A percentile compares a stretch with the other conserved stretches of the same genome.
Evolutionary conservation across 176 grass and related monocot species (phyloP).

Genomic region (Oryza meyeriana): DNA sequence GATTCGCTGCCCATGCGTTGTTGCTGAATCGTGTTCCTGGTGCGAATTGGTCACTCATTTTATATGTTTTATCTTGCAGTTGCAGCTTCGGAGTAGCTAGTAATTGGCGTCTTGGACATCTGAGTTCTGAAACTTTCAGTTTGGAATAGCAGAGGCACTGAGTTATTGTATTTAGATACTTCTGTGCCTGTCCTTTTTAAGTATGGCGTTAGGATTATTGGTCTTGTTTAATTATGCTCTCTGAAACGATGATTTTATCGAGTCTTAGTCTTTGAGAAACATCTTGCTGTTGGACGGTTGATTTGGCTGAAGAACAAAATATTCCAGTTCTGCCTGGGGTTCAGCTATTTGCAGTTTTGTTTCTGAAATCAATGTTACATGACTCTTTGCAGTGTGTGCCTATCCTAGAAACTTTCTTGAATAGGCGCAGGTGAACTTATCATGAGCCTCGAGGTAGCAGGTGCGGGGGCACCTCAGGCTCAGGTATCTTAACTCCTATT

Average conservation of each 20-base stretch:
- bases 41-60: background rate
- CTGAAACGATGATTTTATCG: background rate
- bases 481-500: conserved; percentile 27
- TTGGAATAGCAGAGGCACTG: background rate
- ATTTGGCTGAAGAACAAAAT: background rate
- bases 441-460: conserved; percentile 33
- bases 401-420: background rate
- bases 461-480: conserved; percentile 24
- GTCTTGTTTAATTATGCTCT: background rate
- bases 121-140: background rate
- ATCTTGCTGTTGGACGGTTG: background rate
- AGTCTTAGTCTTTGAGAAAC: too few relatives aligned
- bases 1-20: background rate
- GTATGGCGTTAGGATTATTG: background rate
- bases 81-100: background rate
- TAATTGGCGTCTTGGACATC: background rate
- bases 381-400: background rate
- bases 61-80: too few relatives aligned
- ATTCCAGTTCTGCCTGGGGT: too few relatives aligned
- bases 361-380: conserved; percentile 8
- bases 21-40: background rate
- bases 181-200: background rate
- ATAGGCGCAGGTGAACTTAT: background rate
- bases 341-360: background rate
- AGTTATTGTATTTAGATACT: background rate